These are phyloP conservation scores for Metroxylon sagu DNA, from an alignment of 176 grass and related monocot genomes.

Conservation along the genomic window DNA sequence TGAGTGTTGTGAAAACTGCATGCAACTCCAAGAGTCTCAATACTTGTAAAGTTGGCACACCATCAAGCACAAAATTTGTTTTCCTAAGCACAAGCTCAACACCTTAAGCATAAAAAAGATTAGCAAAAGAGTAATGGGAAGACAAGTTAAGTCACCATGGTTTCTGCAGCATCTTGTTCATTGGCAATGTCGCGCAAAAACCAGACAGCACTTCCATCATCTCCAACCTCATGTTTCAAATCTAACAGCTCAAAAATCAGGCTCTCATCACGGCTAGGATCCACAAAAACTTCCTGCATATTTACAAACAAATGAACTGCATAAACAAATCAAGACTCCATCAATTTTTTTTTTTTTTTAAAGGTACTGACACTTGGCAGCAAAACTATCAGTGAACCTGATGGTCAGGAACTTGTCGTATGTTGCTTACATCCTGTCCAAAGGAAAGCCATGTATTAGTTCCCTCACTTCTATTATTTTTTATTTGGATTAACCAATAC, in stretches of 20 bases:
- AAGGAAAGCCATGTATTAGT: neutral
- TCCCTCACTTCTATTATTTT: neutral
- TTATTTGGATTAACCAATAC: neutral
- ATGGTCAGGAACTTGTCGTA: slow-evolving; percentile 73
- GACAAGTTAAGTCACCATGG: slow-evolving; percentile 38
- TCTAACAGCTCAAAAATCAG: slow-evolving; percentile 89
- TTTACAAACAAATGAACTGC: neutral
- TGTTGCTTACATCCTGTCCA: slow-evolving; percentile 74
- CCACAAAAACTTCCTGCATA: slow-evolving; percentile 66
- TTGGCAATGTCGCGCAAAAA: slow-evolving; percentile 72
- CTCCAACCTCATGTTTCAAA: slow-evolving; percentile 66
- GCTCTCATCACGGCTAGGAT: slow-evolving; percentile 74
- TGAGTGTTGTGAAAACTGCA: no score
- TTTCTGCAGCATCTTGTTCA: slow-evolving; percentile 70
- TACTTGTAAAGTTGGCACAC: no score
- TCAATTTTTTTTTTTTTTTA: no score
- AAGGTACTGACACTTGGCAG: neutral
- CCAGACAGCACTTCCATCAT: slow-evolving; percentile 64
- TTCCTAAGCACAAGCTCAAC: no score
- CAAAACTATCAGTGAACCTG: slow-evolving; percentile 34
- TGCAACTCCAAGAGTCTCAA: no score
- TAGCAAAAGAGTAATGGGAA: neutral
- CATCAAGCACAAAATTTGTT: no score
- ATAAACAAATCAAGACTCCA: no score
- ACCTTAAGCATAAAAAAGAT: no score